Evolutionary conservation across 2,329 filamentous ascomycete genomes (phyloP).

Genomic region (Aspergillus latus): DNA sequence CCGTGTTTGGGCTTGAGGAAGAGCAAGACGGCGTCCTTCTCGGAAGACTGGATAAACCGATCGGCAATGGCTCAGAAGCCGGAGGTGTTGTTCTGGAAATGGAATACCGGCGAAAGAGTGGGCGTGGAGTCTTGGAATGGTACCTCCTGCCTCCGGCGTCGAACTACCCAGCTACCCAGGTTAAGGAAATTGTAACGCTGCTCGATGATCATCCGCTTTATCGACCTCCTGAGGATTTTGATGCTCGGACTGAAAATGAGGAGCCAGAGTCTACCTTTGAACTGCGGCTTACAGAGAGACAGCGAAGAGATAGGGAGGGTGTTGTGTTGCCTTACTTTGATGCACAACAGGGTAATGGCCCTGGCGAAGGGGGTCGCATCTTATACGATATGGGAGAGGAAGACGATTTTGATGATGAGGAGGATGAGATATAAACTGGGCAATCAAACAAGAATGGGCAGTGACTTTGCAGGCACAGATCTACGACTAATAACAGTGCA

Average conservation of each 20-base stretch:
- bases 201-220: conserved; percentile 77
- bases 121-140: conserved; percentile 71
- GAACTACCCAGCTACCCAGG: conserved; percentile 46
- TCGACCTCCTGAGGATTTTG: conserved; percentile 47
- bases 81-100: conserved; percentile 71
- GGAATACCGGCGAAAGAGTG: conserved; percentile 82
- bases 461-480: too few relatives aligned
- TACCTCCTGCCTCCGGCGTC: conserved; percentile 56
- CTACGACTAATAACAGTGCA: neutral
- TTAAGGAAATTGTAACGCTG: conserved; percentile 57
- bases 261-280: conserved; percentile 77
- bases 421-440: conserved; percentile 75
- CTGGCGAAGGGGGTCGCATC: conserved; percentile 86
- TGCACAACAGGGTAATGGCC: conserved; percentile 71
- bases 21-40: conserved; percentile 75
- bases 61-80: conserved; percentile 41
- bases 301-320: conserved; percentile 79
- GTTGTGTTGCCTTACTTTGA: conserved; percentile 96
- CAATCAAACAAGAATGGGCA: too few relatives aligned
- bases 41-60: conserved; percentile 53
- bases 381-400: conserved; percentile 95
- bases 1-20: conserved; percentile 75
- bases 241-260: conserved; percentile 48
- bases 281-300: conserved; percentile 84
- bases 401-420: conserved; percentile 95